A percentile compares a stretch with the other conserved stretches of the same genome.
Evolutionary conservation across 2,329 filamentous ascomycete species (phyloP).

Genomic region (Metarhizium anisopliae): DNA sequence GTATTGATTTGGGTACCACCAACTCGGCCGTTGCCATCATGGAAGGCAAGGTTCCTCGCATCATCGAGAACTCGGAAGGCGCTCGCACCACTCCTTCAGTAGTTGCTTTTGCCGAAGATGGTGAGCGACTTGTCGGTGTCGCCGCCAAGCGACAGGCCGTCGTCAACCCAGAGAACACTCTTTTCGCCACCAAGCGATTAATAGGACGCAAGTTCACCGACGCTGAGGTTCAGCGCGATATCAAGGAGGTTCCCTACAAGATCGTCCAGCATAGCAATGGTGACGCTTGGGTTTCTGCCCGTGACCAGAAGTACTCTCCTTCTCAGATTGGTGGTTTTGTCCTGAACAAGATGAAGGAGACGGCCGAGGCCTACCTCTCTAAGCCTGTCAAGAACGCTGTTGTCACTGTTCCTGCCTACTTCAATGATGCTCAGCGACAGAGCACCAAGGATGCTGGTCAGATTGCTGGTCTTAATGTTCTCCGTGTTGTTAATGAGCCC

Average conservation of each 20-base stretch:
- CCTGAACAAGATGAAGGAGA: constrained; percentile 99
- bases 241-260: constrained; percentile 98
- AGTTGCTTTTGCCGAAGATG: constrained; percentile 90
- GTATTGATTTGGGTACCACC: constrained; percentile 96
- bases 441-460: constrained; percentile 97
- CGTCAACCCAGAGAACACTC: constrained; percentile 96
- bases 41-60: constrained; percentile 92
- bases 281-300: constrained; percentile 91
- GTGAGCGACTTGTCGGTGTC: constrained; percentile 92
- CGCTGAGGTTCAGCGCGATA: constrained; percentile 86
- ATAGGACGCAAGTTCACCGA: constrained; percentile 97
- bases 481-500: constrained; percentile 96
- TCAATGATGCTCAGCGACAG: constrained; percentile 97
- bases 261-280: constrained; percentile 95
- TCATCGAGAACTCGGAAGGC: constrained; percentile 98
- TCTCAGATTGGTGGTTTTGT: constrained; percentile 98
- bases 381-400: constrained; percentile 93
- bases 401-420: constrained; percentile 94
- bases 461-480: constrained; percentile 90
- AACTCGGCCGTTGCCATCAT: constrained; percentile 97
- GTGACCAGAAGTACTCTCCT: constrained; percentile 91
- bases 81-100: constrained; percentile 57
- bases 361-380: constrained; percentile 84
- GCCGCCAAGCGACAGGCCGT: constrained; percentile 97
- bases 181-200: constrained; percentile 97